These are phyloP conservation scores for Solanum neorickii DNA, from an alignment of 257 asterid species.

Conservation along the genomic window DNA sequence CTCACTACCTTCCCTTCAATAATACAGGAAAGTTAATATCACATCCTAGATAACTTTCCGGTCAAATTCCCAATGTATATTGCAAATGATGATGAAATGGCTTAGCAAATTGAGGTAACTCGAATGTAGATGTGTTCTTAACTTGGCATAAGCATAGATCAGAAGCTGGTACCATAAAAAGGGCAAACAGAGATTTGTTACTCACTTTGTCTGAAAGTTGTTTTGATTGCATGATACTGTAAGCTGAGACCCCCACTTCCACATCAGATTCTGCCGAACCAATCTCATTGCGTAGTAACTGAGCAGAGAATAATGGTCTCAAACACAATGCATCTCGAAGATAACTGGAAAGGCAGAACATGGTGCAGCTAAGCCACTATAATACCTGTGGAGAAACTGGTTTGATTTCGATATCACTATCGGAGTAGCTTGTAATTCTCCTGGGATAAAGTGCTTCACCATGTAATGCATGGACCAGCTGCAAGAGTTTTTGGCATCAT, in stretches of 20 bases:
- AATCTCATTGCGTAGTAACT: constrained; percentile 24
- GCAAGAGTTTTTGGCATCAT: constrained; percentile 18
- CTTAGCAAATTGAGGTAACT: neutral
- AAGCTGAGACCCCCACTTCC: constrained; percentile 21
- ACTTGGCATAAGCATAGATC: neutral
- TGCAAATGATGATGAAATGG: neutral
- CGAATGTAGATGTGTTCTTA: neutral
- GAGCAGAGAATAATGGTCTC: constrained; percentile 8
- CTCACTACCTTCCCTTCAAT: neutral
- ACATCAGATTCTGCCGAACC: constrained; percentile 18
- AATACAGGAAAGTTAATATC: neutral
- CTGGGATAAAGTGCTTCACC: constrained; percentile 37
- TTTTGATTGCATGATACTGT: constrained; percentile 13
- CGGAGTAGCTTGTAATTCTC: constrained; percentile 37
- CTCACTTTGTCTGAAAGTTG: constrained; percentile 25
- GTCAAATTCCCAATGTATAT: neutral
- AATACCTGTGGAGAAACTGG: constrained; percentile 43
- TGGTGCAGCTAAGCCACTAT: neutral
- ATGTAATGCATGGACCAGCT: constrained; percentile 63
- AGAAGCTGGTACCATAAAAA: neutral
- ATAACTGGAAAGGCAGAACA: neutral
- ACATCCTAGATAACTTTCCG: neutral
- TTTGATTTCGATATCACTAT: constrained; percentile 44
- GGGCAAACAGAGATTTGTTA: neutral
- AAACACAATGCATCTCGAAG: neutral